Evolutionary conservation across 352 stramenopile species (phyloP), one percentile per base, ranked within the genome.

Genomic region (Pythium graminicola): DNA sequence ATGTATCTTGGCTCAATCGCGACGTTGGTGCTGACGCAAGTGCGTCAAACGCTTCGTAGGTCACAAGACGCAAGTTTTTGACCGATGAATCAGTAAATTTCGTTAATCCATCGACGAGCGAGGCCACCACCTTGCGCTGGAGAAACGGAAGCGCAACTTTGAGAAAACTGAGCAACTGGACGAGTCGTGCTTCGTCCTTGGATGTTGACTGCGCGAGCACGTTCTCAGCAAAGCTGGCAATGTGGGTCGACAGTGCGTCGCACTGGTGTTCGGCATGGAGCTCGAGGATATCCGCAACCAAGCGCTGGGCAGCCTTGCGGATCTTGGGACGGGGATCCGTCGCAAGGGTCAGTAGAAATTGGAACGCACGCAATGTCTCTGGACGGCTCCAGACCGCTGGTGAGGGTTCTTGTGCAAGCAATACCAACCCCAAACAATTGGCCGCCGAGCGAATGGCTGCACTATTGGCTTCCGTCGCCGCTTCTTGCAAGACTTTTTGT

Each of bases 211-310:
- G 52, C 7, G 76, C 67, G 13, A 94, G 78, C 14, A 92, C 80
- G 57, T 92, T 92, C 64, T 90, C 79, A 4, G 74, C 73, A 57
- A 94, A 94, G 62, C 78, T 88, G 23, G 84, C 84, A 39, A 92
- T 91, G 65, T 94, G 84, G 23, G 79, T 94, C 13, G 84, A 92
- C 16, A 94, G 74, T 26, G 76, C 59, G 55, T 94, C 79, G 58
- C 77, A 89, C 46, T 83, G 69, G 57, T 77, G 64, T 31, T 81
- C 70, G 7, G 74, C 70, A 58, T 93, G 84, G 16, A 78, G 65
- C 60, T 84, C 65, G 29, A 94, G 69, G 9, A 93, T 65, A 57
- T 89, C 79, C 43, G 76, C 75, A 6, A 83, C 77, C 57, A 72
- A 76, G 64, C 83, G 81, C 61, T 92, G 81, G 11, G 71, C 81